Percentiles rank a stretch among this genome's conserved stretches.
These are phyloP conservation scores for Cutaneotrichosporon sp. DNA, from an alignment of 1,284 basidiomycete genomes.

Conservation along the genomic window DNA sequence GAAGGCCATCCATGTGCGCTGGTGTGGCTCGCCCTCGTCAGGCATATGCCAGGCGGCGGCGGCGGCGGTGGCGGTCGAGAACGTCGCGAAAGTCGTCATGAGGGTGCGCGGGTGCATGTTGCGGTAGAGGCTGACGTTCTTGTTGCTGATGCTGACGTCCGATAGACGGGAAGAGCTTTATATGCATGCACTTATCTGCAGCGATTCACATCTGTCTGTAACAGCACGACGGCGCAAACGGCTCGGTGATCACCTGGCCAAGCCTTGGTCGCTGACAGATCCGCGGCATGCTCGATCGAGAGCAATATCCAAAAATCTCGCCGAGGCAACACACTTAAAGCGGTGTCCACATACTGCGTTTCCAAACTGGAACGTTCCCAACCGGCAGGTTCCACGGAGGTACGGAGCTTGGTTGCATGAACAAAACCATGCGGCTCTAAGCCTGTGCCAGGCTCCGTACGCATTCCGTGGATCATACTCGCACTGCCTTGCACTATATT, in stretches of 20 bases:
- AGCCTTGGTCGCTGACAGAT: too few species aligned
- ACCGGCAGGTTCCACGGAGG: neutral
- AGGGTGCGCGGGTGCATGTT: neutral
- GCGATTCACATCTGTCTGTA: too few species aligned
- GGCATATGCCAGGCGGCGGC: constrained; percentile 8
- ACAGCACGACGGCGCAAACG: too few species aligned
- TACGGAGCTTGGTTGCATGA: neutral
- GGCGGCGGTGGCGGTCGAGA: neutral
- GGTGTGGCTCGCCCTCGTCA: constrained; percentile 13
- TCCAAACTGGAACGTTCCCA: too few species aligned
- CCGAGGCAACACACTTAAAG: too few species aligned
- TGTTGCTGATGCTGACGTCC: neutral
- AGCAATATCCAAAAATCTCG: too few species aligned
- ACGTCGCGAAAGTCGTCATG: neutral
- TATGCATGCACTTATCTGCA: neutral
- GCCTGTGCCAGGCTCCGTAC: neutral
- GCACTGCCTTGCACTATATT: neutral
- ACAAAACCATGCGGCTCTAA: neutral
- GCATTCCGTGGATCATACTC: neutral
- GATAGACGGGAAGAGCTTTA: neutral
- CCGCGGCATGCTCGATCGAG: too few species aligned
- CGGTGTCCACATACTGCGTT: too few species aligned
- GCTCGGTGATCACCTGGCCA: neutral
- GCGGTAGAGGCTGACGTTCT: too few species aligned
- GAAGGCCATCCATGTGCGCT: constrained; percentile 14